Conservation (phyloP, 768 basidiomycete species). For the Trametes gibbosa region DNA sequence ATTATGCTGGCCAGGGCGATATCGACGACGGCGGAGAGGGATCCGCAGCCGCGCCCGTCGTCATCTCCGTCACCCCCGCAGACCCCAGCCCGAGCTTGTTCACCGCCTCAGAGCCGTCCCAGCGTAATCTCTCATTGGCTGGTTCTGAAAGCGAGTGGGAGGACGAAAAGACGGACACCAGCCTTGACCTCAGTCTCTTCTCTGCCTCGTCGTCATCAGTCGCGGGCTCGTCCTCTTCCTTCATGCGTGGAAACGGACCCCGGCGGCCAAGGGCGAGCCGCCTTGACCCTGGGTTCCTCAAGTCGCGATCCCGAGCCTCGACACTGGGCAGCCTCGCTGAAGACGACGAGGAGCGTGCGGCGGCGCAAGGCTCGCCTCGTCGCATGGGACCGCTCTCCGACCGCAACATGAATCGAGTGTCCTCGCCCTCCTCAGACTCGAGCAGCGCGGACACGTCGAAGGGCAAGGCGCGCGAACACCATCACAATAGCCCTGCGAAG, state of each 20-base stretch:
- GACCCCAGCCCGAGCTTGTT: conserved; percentile 30
- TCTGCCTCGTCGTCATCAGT: conserved; percentile 26
- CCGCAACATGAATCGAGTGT: conserved; percentile 57
- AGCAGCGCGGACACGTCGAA: conserved; percentile 25
- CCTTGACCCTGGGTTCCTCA: conserved; percentile 68
- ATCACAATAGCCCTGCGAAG: conserved; percentile 42
- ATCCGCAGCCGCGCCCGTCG: conserved; percentile 9
- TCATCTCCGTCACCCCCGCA: conserved; percentile 21
- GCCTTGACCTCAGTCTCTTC: conserved; percentile 54
- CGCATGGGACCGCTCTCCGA: conserved; percentile 52
- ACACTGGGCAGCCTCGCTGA: conserved; percentile 66
- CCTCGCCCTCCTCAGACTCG: conserved; percentile 31
- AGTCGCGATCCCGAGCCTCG: conserved; percentile 42
- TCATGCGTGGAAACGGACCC: conserved; percentile 18
- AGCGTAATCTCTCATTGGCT: conserved; percentile 21
- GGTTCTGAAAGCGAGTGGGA: conserved; percentile 89
- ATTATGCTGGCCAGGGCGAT: conserved; percentile 81
- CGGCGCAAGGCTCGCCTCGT: conserved; percentile 28
- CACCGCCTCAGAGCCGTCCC: conserved; percentile 11
- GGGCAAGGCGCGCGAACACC: conserved; percentile 34
- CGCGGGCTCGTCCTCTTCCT: conserved; percentile 9
- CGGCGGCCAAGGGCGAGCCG: conserved; percentile 63
- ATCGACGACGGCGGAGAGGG: conserved; percentile 58
- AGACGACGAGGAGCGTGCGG: conserved; percentile 54
- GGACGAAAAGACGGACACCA: conserved; percentile 83